Evolutionary conservation across 2,329 filamentous ascomycete species (phyloP), one percentile per base, ranked within the genome.

Genomic region (Raffaelea ambrosiae): DNA sequence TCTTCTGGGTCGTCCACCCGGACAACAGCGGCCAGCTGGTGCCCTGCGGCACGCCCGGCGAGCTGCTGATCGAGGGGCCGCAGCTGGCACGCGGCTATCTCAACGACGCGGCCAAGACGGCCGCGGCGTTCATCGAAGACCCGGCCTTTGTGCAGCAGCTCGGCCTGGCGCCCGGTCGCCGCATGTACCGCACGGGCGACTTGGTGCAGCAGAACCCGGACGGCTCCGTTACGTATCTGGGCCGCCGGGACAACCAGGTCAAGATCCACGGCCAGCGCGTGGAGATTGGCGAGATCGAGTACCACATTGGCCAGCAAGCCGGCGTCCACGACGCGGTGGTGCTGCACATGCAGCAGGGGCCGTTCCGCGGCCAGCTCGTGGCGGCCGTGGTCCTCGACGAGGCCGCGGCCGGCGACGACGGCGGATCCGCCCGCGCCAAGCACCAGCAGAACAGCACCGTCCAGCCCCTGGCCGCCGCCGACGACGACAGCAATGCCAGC

Each of bases 31-130:
- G 68, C 51, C 70, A 67, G 31, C 65, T 76, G 35, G 68, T 76
- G 63, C 76, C 75, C 0, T 60, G 76, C 13, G 78, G 78, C 1
- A 68, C 72, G 1, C 63, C 77, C 1, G 77, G 77, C 1, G 79
- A 84, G 56, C 63, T 84, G 2, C 68, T 81, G 3, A 73, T 84
- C 31, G 77, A 82, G 54, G 77, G 78, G 0, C 74, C 75, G 0
- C 76, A 67, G 0, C 56, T 73, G 7, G 67, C 67, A 3, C 66
- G 67, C 49, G 61, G 61, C 4, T 65, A 45, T 18, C 43, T 45
- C 19, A 26, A 39, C 19, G 35, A 44, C 22, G 3, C 49, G 3
- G 46, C 23, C 5, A 43, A 33, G 31, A 49, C 48, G 20, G 43
- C 38, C 29, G 46, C 26, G 36, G 49, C 45, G 4, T 51, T 48